Conservation (phyloP, 164 flowering plant species). For the Chimonanthus praecox region DNA sequence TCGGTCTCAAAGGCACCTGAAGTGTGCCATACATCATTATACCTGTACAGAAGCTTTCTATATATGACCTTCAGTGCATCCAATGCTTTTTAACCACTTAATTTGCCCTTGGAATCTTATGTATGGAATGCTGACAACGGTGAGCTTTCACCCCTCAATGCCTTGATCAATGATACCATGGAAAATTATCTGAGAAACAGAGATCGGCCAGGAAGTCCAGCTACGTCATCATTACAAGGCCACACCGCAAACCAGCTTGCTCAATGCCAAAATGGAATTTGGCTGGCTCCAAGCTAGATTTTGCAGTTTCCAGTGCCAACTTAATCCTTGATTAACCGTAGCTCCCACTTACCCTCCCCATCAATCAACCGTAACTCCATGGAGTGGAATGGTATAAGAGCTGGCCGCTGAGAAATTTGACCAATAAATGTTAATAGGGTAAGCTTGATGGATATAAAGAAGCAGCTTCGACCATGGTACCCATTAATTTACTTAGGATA, state of each 20-base stretch:
- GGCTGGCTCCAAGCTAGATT: background rate
- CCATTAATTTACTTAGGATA: background rate
- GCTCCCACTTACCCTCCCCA: conserved; percentile 98
- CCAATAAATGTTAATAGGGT: background rate
- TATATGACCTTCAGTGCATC: too few species aligned
- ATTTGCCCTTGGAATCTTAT: background rate
- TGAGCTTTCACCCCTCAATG: background rate
- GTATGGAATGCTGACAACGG: background rate
- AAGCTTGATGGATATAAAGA: background rate
- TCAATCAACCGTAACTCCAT: conserved; percentile 80
- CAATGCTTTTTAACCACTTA: too few species aligned
- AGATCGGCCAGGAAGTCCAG: background rate
- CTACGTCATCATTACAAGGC: background rate
- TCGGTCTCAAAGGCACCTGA: too few species aligned
- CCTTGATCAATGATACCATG: background rate
- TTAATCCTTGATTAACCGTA: conserved; percentile 57
- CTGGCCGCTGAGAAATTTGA: conserved; percentile 69
- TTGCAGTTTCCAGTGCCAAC: background rate
- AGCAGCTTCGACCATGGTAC: background rate
- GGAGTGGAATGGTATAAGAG: conserved; percentile 88
- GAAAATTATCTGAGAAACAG: background rate
- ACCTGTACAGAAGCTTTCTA: too few species aligned
- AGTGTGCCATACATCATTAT: too few species aligned
- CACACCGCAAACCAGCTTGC: background rate
- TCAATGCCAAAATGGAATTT: background rate